Evolutionary conservation across 202 grass and related monocot genomes (phyloP), one percentile per base, ranked within the genome.

Genomic region (Elaeis oleifera): DNA sequence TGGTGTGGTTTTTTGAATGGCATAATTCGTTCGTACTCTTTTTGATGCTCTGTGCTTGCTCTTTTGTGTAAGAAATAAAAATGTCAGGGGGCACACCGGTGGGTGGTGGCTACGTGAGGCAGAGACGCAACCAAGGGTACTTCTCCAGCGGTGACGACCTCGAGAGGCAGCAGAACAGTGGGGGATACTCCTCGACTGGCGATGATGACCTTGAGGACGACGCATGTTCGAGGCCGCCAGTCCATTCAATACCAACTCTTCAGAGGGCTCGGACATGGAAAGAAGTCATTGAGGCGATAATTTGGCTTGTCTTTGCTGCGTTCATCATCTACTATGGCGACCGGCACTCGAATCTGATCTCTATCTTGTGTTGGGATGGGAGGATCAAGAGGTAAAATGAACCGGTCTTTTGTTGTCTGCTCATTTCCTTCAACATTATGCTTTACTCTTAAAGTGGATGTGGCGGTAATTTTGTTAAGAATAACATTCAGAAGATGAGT

Each of bases 321-420:
- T 23, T 56, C 54, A 56, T 56, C 18, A 56, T 56, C 54, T 56
- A 56, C 20, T 56, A 13, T 13, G 54, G 54, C 22, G 54, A 56
- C 18, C 22, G 54, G 3, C 18, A 20, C 1, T 22, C 18, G 54
- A 56, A 56, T 22, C 22, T 56, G 19, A 56, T 56, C 18, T 56
- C 54, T 56, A 56, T 56, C 20, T 56, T 56, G 54, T 4, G 7
- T 7, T 56, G 54, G 54, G 54, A 56, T 23, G 4, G 13, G n/a
- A 56, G 54, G 22, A 56, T 56, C 22, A 56, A 56, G 18, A 56
- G 54, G 54, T 56, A 56, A 19, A 56, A 22, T 56, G 4, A 56
- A 22, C 6, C 14, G 7, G 18, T 56, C 54, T 5, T 20, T 56
- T 56, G 1, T 44, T 44, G 9, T 44, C 11, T 44, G 36, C 36